Base-by-base conservation (phyloP, 1,284 basidiomycete genomes). In the Meira miltonrushii region DNA sequence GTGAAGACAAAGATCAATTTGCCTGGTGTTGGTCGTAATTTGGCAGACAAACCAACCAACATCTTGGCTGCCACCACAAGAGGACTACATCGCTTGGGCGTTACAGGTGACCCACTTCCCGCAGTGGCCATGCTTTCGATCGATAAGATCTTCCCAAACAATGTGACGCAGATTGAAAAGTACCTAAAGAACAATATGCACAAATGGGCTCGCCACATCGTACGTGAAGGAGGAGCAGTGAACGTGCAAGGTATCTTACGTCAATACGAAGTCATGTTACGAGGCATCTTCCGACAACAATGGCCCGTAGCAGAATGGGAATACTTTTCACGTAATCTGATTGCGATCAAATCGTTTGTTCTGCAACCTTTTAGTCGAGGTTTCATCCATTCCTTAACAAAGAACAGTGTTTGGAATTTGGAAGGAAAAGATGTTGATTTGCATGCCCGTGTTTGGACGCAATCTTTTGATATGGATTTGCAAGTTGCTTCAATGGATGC, bases 1-100 rank as follows among this genome's bases (percentile, higher is more conserved):
- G 51, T 71, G 23, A 38, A 65, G 39, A 61, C 60, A 43, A 50
- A 49, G 5, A n/a, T 71, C 38, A 74, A 82, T 25, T 78, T 84
- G 13, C 80, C 81, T 7, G 82, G 82, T 4, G 83, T 84, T 1
- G 84, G 83, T 7, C 78, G 80, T 63, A 84, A 85, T 66, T 71
- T 83, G 8, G 82, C 83, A 57, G 83, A 84, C 55, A 83, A 84
- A 33, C 38, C 50, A 3, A 39, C 39, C 12, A 53, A 53, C 28
- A 66, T 64, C 5, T 49, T 72, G 13, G 5, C 6, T 17, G 25
- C 39, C 5, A 38, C 48, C 11, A 44, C 39, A 17, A 6, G 46
- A 13, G 25, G 25, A 21, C 17, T 23, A 2, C 17, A 23, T 25
- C 46, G 13, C 17, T 13, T 17, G 12, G 46, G 23, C 12, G 46